Conservation (phyloP, 345 rosid genomes). For the Bruguiera gymnorhiza region DNA sequence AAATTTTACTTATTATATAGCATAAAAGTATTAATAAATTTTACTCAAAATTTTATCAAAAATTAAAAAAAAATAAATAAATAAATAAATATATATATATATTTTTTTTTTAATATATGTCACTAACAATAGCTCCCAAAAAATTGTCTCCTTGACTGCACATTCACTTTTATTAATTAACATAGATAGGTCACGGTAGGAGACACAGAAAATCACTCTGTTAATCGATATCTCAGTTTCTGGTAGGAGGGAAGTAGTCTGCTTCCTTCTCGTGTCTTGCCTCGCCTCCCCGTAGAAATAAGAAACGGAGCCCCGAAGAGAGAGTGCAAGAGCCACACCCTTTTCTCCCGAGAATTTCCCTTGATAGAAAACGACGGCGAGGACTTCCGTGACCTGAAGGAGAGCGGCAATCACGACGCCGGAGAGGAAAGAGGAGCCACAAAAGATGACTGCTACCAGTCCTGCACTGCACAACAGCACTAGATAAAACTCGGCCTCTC, state of each 20-base stretch:
- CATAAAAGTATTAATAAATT: too few species aligned
- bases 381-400: slow-evolving; percentile 56
- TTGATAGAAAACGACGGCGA: slow-evolving; percentile 59
- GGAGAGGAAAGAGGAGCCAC: slow-evolving; percentile 52
- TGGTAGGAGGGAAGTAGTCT: slow-evolving; percentile 1
- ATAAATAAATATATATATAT: too few species aligned
- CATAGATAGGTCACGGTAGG: too few species aligned
- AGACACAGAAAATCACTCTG: too few species aligned
- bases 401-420: slow-evolving; percentile 47
- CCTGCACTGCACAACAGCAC: slow-evolving; percentile 47
- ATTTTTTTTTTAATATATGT: too few species aligned
- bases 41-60: too few species aligned
- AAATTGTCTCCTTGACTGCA: too few species aligned
- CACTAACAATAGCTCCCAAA: too few species aligned
- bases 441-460: slow-evolving; percentile 52
- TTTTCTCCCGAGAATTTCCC: slow-evolving; percentile 66
- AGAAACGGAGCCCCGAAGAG: slow-evolving; percentile 68
- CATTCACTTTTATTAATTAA: too few species aligned
- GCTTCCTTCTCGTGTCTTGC: slow-evolving; percentile 20
- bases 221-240: slow-evolving; percentile 1
- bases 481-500: slow-evolving; percentile 45
- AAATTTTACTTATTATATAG: too few species aligned
- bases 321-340: slow-evolving; percentile 61
- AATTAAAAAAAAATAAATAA: too few species aligned
- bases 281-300: slow-evolving; percentile 66